These are phyloP conservation scores for Rhizopogon vulgaris DNA, from an alignment of 768 basidiomycete genomes.

Conservation along the genomic window DNA sequence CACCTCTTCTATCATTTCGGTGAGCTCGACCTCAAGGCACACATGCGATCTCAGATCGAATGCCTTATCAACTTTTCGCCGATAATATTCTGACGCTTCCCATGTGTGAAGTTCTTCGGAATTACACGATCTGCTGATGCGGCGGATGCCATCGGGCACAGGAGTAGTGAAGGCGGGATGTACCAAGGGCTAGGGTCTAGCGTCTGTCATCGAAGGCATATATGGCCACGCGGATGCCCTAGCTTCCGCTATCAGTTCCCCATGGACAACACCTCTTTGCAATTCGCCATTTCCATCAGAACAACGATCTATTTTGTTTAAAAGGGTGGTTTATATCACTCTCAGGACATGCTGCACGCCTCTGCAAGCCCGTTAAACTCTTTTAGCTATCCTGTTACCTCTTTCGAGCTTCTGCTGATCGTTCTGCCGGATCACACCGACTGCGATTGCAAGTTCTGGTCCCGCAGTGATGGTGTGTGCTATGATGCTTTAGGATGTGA, in stretches of 20 bases:
- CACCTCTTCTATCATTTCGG: conserved; percentile 12
- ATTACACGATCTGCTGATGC: not conserved
- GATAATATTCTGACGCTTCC: conserved; percentile 14
- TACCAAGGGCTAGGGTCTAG: not conserved
- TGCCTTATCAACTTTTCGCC: conserved; percentile 25
- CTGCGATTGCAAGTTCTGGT: not conserved
- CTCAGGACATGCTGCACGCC: not conserved
- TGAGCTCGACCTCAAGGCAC: conserved; percentile 16
- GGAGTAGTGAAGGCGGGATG: not conserved
- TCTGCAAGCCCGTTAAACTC: not conserved
- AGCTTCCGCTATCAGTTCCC: not conserved
- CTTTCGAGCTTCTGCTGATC: not conserved
- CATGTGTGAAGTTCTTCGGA: not conserved
- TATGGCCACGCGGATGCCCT: conserved; percentile 4
- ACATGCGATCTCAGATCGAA: conserved; percentile 20
- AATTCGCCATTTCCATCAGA: not conserved
- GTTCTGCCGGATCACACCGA: not conserved
- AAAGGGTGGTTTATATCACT: not conserved
- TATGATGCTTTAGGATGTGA: not conserved
- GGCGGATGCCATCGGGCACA: not conserved
- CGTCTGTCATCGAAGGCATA: not conserved
- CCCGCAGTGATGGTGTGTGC: not conserved
- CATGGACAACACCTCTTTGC: not conserved
- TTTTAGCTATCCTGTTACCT: not conserved
- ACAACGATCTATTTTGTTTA: not conserved